Evolutionary conservation across 805 yeast species (phyloP), one percentile per base, ranked within the genome.

Genomic region (Yamadazyma nakazawae): DNA sequence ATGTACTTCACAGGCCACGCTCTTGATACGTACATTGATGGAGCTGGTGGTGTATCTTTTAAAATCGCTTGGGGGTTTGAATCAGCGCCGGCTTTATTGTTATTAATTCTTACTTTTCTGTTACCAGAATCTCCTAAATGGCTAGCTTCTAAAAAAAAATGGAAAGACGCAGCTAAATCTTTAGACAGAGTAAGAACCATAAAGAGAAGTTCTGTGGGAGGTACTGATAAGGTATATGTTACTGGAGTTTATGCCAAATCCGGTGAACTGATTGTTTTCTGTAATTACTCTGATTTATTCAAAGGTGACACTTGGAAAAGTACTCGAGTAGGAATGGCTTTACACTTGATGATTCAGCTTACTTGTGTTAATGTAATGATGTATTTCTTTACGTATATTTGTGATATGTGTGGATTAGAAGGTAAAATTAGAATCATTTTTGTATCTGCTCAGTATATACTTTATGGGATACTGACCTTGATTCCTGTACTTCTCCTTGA

Each of bases 331-430:
- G 81, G 79, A 1, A 48, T 71, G 0, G 21, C 60, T 0, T 56
- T 72, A 9, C 82, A 76, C 49, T 35, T 66, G 1, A 55, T 75
- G 5, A 64, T 70, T n/a, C 81, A 77, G 49, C 51, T 71, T n/a
- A 68, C 75, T 43, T 75, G 78, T 5, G 70, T 74, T 10, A 66
- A 67, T 36, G 64, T 70, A 1, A 54, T 78, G 40, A 66, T 74
- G 69, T 73, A 68, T 54, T 75, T 75, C 45, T 63, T 75, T 43
- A 64, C 66, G 1, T 72, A 64, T 52, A 64, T 79, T 12, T 78
- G 82, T 59, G 75, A 70, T 28, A 68, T 71, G 65, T 64, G 78
- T 52, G 81, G 80, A 0, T 47, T 77, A 30, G 55, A 61, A 10
- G 74, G 69, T 0, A 58, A 66, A 2, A 43, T 50, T 4, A 67